Percentiles rank a stretch among this genome's conserved stretches.
Evolutionary conservation across 768 basidiomycete genomes (phyloP).

Genomic region (Hygrophorus pudorinus): DNA sequence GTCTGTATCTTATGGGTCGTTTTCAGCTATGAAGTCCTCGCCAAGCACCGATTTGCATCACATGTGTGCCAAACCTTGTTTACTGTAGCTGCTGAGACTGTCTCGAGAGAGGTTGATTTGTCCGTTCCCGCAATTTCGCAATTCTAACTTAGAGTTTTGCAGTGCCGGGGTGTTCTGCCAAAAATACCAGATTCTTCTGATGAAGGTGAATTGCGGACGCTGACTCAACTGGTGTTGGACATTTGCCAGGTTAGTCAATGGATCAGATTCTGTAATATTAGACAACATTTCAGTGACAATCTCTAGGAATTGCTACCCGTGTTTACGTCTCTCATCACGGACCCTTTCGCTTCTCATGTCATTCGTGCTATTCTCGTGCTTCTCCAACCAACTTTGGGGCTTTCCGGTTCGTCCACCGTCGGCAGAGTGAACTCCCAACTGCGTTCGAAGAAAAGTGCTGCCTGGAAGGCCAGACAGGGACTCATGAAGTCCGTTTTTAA

Average conservation of each 20-base stretch:
- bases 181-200: slow-evolving; percentile 34
- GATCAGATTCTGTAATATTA: slow-evolving; percentile 5
- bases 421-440: slow-evolving; percentile 26
- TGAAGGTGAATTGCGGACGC: slow-evolving; percentile 55
- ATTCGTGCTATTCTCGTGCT: slow-evolving; percentile 71
- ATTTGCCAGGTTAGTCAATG: slow-evolving; percentile 44
- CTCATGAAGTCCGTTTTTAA: slow-evolving; percentile 72
- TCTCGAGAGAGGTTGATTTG: slow-evolving; percentile 55
- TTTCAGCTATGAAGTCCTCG: slow-evolving; percentile 49
- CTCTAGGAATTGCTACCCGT: slow-evolving; percentile 59
- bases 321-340: slow-evolving; percentile 59
- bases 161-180: slow-evolving; percentile 50
- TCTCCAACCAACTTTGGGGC: slow-evolving; percentile 43
- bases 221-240: slow-evolving; percentile 55
- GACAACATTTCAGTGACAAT: not conserved
- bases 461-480: slow-evolving; percentile 76
- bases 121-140: not conserved
- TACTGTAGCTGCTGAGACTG: slow-evolving; percentile 49
- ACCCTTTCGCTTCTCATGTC: slow-evolving; percentile 89
- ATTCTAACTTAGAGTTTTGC: not conserved
- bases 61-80: slow-evolving; percentile 93
- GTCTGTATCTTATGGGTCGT: not conserved
- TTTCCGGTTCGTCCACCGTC: slow-evolving; percentile 26
- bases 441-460: slow-evolving; percentile 78
- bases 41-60: slow-evolving; percentile 83